phyloP scores from a whole-genome alignment of 2,329 filamentous ascomycete species.

The Blumeria hordei region DNA sequence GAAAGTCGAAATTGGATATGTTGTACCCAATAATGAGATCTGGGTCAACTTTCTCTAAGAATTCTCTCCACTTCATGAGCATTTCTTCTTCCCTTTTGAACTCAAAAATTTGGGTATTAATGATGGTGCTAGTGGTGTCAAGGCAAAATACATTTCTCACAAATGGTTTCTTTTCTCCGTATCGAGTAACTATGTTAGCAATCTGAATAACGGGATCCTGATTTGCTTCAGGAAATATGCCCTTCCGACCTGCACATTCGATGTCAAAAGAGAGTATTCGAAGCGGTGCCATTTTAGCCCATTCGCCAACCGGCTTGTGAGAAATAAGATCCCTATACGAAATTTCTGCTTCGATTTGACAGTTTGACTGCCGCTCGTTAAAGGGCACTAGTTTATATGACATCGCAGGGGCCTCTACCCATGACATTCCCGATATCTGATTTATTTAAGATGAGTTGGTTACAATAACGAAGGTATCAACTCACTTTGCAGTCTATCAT shows the following conservation, averaged over 20 bases:
- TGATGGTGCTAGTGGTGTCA: conserved; percentile 76
- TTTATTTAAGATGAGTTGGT: conserved; percentile 2
- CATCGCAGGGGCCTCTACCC: conserved; percentile 63
- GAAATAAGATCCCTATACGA: conserved; percentile 66
- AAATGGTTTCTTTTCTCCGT: conserved; percentile 89
- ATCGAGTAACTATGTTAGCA: conserved; percentile 80
- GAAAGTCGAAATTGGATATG: conserved; percentile 95
- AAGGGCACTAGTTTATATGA: conserved; percentile 48
- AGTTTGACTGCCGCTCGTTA: conserved; percentile 58
- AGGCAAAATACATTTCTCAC: conserved; percentile 91
- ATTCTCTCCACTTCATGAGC: conserved; percentile 81
- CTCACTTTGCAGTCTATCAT: conserved; percentile 84
- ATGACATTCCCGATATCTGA: conserved; percentile 81
- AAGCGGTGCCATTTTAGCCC: conserved; percentile 92
- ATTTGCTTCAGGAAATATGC: conserved; percentile 83
- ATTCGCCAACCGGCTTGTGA: conserved; percentile 75
- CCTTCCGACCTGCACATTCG: conserved; percentile 91
- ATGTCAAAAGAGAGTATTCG: conserved; percentile 94
- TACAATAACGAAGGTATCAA: not conserved
- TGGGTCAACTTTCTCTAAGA: conserved; percentile 71
- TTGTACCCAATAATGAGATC: conserved; percentile 99
- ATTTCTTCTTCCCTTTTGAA: conserved; percentile 66
- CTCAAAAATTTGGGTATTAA: conserved; percentile 78
- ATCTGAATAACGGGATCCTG: conserved; percentile 94
- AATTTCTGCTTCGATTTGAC: conserved; percentile 81